A percentile compares a stretch with the other conserved stretches of the same genome.
Evolutionary conservation across 768 basidiomycete genomes (phyloP).

Genomic region (Suillus subalutaceus): DNA sequence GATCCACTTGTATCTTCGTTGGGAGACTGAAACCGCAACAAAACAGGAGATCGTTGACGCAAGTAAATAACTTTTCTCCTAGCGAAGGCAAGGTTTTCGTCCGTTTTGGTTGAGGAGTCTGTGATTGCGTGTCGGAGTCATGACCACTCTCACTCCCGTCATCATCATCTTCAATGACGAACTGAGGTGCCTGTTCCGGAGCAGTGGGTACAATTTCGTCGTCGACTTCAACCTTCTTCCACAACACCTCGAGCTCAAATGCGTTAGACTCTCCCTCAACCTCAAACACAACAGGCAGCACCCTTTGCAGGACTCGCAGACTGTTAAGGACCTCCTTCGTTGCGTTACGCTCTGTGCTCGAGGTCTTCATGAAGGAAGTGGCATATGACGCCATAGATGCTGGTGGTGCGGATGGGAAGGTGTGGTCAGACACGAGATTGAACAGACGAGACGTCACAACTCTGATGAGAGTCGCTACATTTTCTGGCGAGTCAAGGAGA

Average conservation of each 20-base stretch:
- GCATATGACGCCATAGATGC: conserved; percentile 68
- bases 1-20: conserved; percentile 71
- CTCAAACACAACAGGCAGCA: conserved; percentile 90
- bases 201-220: conserved; percentile 32
- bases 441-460: conserved; percentile 71
- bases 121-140: conserved; percentile 25
- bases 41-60: conserved; percentile 85
- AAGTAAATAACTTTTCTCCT: conserved; percentile 77
- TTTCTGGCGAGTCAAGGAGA: conserved; percentile 81
- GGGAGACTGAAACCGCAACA: conserved; percentile 95
- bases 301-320: conserved; percentile 84
- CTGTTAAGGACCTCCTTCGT: conserved; percentile 92
- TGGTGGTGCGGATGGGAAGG: conserved; percentile 62
- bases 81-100: conserved; percentile 69
- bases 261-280: conserved; percentile 68
- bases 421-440: conserved; percentile 77
- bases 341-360: conserved; percentile 60
- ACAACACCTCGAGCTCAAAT: conserved; percentile 82
- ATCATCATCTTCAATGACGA: conserved; percentile 89
- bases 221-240: conserved; percentile 66
- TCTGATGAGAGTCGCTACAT: conserved; percentile 79
- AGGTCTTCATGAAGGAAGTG: conserved; percentile 68
- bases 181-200: conserved; percentile 53
- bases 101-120: conserved; percentile 30
- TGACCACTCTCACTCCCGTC: conserved; percentile 48